phyloP scores from a whole-genome alignment of 2,329 filamentous ascomycete species.

The Peltaster fructicola region DNA sequence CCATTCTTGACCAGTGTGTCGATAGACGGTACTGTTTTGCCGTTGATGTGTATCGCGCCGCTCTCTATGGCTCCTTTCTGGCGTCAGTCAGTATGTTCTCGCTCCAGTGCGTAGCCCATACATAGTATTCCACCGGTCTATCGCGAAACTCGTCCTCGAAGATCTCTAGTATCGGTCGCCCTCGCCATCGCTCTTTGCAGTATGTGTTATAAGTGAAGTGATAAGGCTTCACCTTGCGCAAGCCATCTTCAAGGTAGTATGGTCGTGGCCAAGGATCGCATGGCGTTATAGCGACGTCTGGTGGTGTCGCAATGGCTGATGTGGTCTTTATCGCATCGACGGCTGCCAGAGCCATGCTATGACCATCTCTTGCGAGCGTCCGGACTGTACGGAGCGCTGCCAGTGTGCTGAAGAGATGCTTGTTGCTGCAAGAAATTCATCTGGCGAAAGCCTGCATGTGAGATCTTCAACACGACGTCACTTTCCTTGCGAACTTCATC shows the following conservation, averaged over 20 bases:
- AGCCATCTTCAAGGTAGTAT: constrained; percentile 67
- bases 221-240: constrained; percentile 73
- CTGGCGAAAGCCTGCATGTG: no score
- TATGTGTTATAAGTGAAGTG: constrained; percentile 89
- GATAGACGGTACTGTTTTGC: constrained; percentile 45
- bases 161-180: constrained; percentile 63
- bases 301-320: constrained; percentile 26
- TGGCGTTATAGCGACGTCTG: constrained; percentile 34
- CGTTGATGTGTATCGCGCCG: constrained; percentile 67
- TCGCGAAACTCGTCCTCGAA: constrained; percentile 89
- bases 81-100: constrained; percentile 11
- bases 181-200: constrained; percentile 88
- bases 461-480: no score
- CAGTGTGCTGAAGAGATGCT: no score
- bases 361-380: no score
- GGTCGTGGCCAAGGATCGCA: constrained; percentile 46
- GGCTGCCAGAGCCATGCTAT: constrained; percentile 15
- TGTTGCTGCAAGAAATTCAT: no score
- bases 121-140: constrained; percentile 71
- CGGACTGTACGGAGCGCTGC: no score
- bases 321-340: constrained; percentile 14
- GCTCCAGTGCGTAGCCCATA: constrained; percentile 19
- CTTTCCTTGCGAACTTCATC: no score
- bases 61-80: constrained; percentile 58
- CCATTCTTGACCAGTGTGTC: constrained; percentile 68